Conservation (phyloP, 768 basidiomycete species). For the Pleurotus salmoneostramineus region DNA sequence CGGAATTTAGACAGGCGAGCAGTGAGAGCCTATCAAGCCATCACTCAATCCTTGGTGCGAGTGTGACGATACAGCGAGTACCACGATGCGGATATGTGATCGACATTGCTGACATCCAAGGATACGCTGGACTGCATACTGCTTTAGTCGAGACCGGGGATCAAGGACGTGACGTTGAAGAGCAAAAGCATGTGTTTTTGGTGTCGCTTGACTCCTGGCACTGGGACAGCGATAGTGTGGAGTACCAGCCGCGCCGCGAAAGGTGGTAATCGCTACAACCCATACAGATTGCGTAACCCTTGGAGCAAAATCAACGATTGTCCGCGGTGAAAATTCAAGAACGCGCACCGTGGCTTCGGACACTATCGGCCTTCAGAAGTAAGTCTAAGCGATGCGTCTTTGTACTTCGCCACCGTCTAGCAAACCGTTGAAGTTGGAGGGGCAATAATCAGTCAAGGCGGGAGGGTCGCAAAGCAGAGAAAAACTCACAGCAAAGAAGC, state of each 20-base stretch:
- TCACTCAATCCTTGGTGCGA: too few relatives aligned
- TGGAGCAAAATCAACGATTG: neutral
- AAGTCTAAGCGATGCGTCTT: too few relatives aligned
- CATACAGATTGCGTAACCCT: neutral
- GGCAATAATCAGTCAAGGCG: neutral
- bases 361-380: neutral
- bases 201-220: neutral
- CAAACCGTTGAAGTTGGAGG: too few relatives aligned
- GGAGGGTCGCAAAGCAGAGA: neutral
- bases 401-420: too few relatives aligned
- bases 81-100: too few relatives aligned
- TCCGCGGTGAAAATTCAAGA: neutral
- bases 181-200: constrained; percentile 4
- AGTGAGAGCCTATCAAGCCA: too few relatives aligned
- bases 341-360: neutral
- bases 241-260: neutral
- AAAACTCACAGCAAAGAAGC: neutral
- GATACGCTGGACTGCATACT: too few relatives aligned
- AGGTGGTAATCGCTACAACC: neutral
- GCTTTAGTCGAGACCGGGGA: too few relatives aligned
- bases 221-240: neutral
- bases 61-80: too few relatives aligned
- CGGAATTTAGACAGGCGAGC: too few relatives aligned
- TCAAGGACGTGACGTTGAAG: neutral
- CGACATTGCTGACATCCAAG: too few relatives aligned